Evolutionary conservation across 441 rosid species (phyloP), one percentile per base, ranked within the genome.

Genomic region (Populus hybrid): DNA sequence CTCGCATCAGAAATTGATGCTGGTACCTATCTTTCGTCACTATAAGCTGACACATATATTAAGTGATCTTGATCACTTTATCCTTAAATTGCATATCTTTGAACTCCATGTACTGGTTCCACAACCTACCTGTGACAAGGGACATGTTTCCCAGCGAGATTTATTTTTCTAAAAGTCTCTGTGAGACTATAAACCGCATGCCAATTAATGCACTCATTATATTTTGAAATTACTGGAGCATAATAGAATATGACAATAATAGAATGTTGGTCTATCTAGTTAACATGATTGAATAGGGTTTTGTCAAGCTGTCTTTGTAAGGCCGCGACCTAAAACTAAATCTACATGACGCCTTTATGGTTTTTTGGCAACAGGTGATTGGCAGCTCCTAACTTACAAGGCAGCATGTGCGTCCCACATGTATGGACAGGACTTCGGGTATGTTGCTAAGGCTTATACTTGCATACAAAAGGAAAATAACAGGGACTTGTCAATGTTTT

Each of bases 341-440:
- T 53, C 61, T 53, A 6, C 61, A 16, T 16, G n/a, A 53, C 7
- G 61, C 67, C 32, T 42, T 21, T 7, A 18, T 26, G 46, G 61
- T 63, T 32, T 63, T 63, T 61, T 18, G 7, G 50, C 38, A 36
- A 74, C 86, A 94, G 95, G 91, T 83, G 84, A 85, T 40, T 10
- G 77, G 82, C 85, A 89, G 88, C 86, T 85, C 73, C 73, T 90
- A 72, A 79, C 88, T 23, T 91, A 82, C 80, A 94, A 94, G 86
- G 97, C 97, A 1, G 97, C 95, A 2, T 89, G 91, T 66, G 94
- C 93, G 2, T 80, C 87, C 12, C 93, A 92, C 79, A 77, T 94
- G 84, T 92, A 89, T 35, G 94, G 95, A 32, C 78, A 76, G 75
- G 85, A 85, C 32, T 85, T 76, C n/a, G 80, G 83, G 34, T 94